Percentiles rank a stretch among this genome's conserved stretches.
phyloP scores from a whole-genome alignment of 495 filamentous ascomycete species.

The Penicillium maclennaniae region DNA sequence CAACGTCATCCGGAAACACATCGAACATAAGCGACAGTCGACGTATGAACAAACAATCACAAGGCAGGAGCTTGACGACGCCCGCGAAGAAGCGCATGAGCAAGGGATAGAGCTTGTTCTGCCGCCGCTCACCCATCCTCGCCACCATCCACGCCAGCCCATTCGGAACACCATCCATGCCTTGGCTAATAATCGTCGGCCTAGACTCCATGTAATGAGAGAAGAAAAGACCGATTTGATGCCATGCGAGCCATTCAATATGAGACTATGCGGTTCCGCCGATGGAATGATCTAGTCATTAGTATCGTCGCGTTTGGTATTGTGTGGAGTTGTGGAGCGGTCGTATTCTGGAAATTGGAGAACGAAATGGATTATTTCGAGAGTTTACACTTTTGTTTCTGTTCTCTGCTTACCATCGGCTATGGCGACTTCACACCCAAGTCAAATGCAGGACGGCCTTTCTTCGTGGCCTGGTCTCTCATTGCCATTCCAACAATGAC shows the following conservation, averaged over 20 bases:
- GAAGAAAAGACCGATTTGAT: conserved; percentile 68
- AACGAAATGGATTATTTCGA: conserved; percentile 60
- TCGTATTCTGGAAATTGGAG: conserved; percentile 65
- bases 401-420: conserved; percentile 79
- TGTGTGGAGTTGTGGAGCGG: conserved; percentile 79
- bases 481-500: conserved; percentile 67
- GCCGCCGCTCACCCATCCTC: conserved; percentile 2
- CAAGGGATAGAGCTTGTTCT: neutral
- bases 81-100: neutral
- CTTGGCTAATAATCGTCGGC: conserved; percentile 12
- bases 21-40: conserved; percentile 52
- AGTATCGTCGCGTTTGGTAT: conserved; percentile 60
- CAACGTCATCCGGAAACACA: conserved; percentile 63
- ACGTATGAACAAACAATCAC: conserved; percentile 55
- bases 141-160: conserved; percentile 15
- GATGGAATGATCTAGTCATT: conserved; percentile 67
- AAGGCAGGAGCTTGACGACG: conserved; percentile 14
- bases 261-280: conserved; percentile 55
- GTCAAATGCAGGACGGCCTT: conserved; percentile 71
- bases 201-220: conserved; percentile 34
- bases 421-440: conserved; percentile 78
- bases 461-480: conserved; percentile 84
- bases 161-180: conserved; percentile 26
- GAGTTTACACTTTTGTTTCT: conserved; percentile 78
- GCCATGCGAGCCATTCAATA: conserved; percentile 79